Base-by-base conservation (phyloP, 352 stramenopile genomes). In the Pythium pyrilobum region DNA sequence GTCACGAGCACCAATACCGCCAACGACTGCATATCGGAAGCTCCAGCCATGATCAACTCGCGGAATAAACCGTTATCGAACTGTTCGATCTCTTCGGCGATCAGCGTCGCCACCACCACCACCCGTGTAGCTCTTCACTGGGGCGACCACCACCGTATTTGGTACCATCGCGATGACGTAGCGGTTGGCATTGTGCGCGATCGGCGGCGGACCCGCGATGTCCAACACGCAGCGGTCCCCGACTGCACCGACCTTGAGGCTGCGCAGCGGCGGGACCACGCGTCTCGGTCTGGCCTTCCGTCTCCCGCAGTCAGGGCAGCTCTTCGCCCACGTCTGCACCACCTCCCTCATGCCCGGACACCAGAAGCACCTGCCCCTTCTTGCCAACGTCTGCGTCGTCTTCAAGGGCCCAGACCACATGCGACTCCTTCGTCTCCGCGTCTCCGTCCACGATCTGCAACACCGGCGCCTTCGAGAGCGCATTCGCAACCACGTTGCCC, bases 251-350 rank as follows among this genome's bases (percentile, higher is more conserved):
- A 57, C 56, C 4, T 36, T 11, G 9, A 62, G 16, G 20, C 55
- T 68, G 21, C 55, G n/a, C 23, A 69, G 24, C 16, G 61, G 55
- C 7, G 61, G 61, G 1, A 62, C 52, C 4, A 62, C 29, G 18
- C 50, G 13, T 0, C 23, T 6, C 2, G 61, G 55, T 13, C 55
- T 20, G 0, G 33, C 50, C 34, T 69, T 64, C 0, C 61, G 18
- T 7, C 44, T 62, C 1, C 44, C 57, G 33, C 43, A 62, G 27
- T 46, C 40, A 9, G 31, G 24, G 28, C 37, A 64, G 13, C 25
- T 48, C 4, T 8, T 29, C 20, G 52, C 20, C 59, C 49, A 67
- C 2, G 44, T 24, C 2, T 10, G 10, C 11, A 59, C 32, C 3
- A 39, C 11, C 10, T 18, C 13, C 9, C 27, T 28, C 21, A 65